Evolutionary conservation across 345 rosid species (phyloP).

Genomic region (Pugionium cornutum): DNA sequence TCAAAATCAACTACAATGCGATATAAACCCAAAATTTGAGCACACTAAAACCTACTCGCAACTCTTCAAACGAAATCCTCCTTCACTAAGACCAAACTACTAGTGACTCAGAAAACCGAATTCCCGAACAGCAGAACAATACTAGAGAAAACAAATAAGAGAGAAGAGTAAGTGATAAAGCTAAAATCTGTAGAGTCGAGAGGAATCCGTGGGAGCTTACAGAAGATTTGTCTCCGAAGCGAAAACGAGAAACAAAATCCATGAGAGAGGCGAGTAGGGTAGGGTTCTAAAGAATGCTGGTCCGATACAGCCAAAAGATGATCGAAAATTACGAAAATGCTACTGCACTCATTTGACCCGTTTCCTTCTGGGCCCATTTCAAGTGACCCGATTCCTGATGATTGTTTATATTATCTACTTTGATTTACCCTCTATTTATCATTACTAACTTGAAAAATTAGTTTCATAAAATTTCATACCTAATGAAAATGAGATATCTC

Average conservation of each 20-base stretch:
- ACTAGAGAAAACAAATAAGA: neutral
- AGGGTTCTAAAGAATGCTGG: conserved; percentile 3
- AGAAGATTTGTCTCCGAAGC: conserved; percentile 17
- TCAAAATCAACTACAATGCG: conserved; percentile 1
- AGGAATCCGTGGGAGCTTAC: conserved; percentile 24
- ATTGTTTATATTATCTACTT: conserved; percentile 7
- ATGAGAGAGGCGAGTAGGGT: neutral
- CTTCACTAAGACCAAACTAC: neutral
- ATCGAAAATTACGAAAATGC: conserved; percentile 6
- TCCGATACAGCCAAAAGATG: neutral
- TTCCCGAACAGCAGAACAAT: neutral
- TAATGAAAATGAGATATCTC: conserved; percentile 9
- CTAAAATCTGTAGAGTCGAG: conserved; percentile 3
- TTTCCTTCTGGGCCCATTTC: conserved; percentile 20
- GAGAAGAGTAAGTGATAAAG: neutral
- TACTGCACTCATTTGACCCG: conserved; percentile 24
- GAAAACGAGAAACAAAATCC: neutral
- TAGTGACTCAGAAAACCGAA: neutral
- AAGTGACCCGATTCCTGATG: conserved; percentile 11
- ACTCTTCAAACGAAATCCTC: neutral
- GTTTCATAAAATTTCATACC: neutral
- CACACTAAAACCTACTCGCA: conserved; percentile 3
- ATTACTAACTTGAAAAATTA: neutral
- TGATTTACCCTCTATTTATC: neutral
- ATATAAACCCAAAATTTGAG: neutral